These are phyloP conservation scores for Zizania latifolia DNA, from an alignment of 176 grass and related monocot genomes.

Conservation along the genomic window DNA sequence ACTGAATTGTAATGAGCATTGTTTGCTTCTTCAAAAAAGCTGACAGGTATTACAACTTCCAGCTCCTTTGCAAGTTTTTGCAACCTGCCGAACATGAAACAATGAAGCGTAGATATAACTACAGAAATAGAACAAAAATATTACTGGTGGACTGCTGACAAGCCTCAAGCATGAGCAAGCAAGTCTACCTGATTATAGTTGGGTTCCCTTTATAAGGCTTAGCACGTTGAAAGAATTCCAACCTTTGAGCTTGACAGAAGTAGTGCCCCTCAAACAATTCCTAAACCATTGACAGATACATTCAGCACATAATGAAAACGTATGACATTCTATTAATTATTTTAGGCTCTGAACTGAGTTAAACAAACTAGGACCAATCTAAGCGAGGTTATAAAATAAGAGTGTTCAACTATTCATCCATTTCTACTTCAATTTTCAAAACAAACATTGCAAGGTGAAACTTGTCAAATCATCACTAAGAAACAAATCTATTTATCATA, in stretches of 20 bases:
- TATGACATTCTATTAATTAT: not conserved
- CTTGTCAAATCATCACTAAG: not conserved
- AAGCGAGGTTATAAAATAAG: not conserved
- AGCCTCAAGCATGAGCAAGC: not conserved
- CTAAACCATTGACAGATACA: conserved; percentile 24
- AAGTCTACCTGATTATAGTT: conserved; percentile 74
- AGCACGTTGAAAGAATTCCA: conserved; percentile 77
- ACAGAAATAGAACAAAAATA: not conserved
- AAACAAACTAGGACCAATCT: not conserved
- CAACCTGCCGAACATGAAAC: conserved; percentile 46
- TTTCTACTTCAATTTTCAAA: not conserved
- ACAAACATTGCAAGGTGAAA: not conserved
- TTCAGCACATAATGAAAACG: not conserved
- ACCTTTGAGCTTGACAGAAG: conserved; percentile 95
- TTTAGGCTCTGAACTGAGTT: not conserved
- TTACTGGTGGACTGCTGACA: not conserved
- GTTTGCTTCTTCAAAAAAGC: conserved; percentile 94
- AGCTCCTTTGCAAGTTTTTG: conserved; percentile 90
- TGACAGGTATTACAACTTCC: conserved; percentile 80
- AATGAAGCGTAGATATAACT: not conserved
- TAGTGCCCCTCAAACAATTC: conserved; percentile 94
- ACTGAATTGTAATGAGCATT: conserved; percentile 99
- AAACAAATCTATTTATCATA: not conserved
- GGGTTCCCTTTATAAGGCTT: conserved; percentile 87
- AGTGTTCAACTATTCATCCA: not conserved